Base-by-base conservation (phyloP, 2,329 filamentous ascomycete species). In the Fusarium sp. region DNA sequence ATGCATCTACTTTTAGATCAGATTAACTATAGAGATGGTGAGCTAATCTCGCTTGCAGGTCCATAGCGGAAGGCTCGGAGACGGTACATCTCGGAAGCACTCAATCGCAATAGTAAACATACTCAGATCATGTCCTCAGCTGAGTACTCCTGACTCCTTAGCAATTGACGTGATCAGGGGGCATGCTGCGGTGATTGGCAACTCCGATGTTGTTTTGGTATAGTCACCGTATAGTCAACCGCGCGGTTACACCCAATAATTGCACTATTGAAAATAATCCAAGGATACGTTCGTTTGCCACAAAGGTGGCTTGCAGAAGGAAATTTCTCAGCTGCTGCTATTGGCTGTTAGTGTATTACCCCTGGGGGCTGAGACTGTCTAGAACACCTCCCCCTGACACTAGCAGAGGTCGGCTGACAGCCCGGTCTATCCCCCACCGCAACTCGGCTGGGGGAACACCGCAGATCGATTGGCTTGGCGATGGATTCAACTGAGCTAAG, bases 401-500 rank as follows among this genome's bases (percentile, higher is more conserved):
- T 39, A 39, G 25, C 11, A 11, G 13, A 29, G 35, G 48, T 50
- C 48, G 25, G 25, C 35, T 43, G 48, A 50, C 42, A 31, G 15
- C 3, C 33, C 33, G 33, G 13, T 27, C n/a, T 27, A 11, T 13
- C 29, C 15, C 23, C 33, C 43, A 39, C 33, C 21, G 25, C n/a
- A 21, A 31, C 43, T 7, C 20, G 31, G 25, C 29, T n/a, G 41
- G 11, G 40, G n/a, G 10, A 13, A n/a, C 37, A 25, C 18, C 36
- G 33, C 11, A 49, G 31, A 29, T 47, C 50, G 49, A 53, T 53
- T 55, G 51, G 43, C 51, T 55, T 55, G 51, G 51, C 51, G 43
- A 55, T 55, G 17, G 1, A 23, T 20, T 31, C 35, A 42, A 42
- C 47, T 52, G 49, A 52, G 25, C 31, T 49, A 49, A 54, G 42